Base-by-base conservation (phyloP, 768 basidiomycete genomes). In the Megacollybia marginata region DNA sequence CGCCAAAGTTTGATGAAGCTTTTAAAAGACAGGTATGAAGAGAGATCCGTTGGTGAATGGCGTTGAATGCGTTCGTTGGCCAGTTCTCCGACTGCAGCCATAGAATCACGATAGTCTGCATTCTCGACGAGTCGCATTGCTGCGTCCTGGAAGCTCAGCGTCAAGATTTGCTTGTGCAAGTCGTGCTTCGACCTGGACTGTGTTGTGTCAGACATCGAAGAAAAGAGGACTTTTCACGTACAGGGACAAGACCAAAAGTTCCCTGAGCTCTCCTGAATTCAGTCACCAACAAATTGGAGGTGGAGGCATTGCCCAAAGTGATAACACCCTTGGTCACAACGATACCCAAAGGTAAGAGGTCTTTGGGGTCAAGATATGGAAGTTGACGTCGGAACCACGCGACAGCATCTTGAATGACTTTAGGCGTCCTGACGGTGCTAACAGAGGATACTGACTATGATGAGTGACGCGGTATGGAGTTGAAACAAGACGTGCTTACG, bases 331-430 rank as follows among this genome's bases (percentile, higher is more conserved):
- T 90, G 33, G 72, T 69, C n/a, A 86, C 72, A 52, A 82, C 78
- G 48, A 97, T 73, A 20, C 91, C 88, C 51, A 96, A 63, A 2
- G 95, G 95, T 7, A 97, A 69, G n/a, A 93, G 66, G 59, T 93
- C 89, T 56, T 85, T 86, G 15, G 86, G 79, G 58, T 91, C 84
- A 33, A 91, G 69, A 51, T 72, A 79, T 2, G 88, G 90, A 49
- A 88, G 65, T 55, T 87, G 84, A 15, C 65, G 65, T 52, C 70
- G 74, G 20, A 85, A 52, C 79, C 82, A 84, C 23, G 65, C 58
- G 23, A 79, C 52, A 12, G 69, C 65, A 19, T 68, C 69, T 53
- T 69, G 68, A 42, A 83, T 51, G 3, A 62, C 53, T 19, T 53
- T 50, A 8, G 74, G 74, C 10, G 52, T 50, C 18, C 9, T 19